phyloP scores from a whole-genome alignment of 2,329 filamentous ascomycete genomes.

The Epichloe bromicola region DNA sequence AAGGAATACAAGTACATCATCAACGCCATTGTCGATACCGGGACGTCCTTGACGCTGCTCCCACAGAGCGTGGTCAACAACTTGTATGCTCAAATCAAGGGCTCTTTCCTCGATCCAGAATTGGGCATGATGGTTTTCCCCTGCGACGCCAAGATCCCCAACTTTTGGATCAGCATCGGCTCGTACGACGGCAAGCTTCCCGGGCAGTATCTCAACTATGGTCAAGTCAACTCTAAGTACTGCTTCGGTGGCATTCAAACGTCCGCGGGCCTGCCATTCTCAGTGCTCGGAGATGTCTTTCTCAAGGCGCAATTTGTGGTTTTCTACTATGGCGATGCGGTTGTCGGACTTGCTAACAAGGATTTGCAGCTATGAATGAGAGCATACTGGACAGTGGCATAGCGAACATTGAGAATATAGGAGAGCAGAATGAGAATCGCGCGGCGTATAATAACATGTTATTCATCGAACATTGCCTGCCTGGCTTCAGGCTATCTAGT shows the following conservation, averaged over 20 bases:
- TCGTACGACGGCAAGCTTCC: slow-evolving; percentile 22
- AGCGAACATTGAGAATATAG: too few species aligned
- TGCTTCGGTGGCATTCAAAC: slow-evolving; percentile 28
- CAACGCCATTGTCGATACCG: slow-evolving; percentile 54
- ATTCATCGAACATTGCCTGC: too few species aligned
- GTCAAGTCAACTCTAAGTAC: slow-evolving; percentile 10
- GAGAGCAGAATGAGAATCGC: too few species aligned
- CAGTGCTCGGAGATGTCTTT: slow-evolving; percentile 28
- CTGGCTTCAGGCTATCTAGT: too few species aligned
- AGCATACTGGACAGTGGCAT: background rate
- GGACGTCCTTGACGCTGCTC: slow-evolving; percentile 52
- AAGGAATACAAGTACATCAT: slow-evolving; percentile 5
- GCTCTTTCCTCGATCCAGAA: slow-evolving; percentile 30
- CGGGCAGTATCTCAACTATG: slow-evolving; percentile 26
- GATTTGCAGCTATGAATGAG: background rate
- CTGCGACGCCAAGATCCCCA: slow-evolving; percentile 38
- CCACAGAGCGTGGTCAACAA: slow-evolving; percentile 36
- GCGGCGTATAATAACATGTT: too few species aligned
- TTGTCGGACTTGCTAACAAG: slow-evolving; percentile 29
- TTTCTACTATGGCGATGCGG: slow-evolving; percentile 20
- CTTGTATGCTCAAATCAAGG: slow-evolving; percentile 47
- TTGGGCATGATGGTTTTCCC: slow-evolving; percentile 46
- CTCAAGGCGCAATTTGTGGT: slow-evolving; percentile 33
- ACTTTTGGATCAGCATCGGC: slow-evolving; percentile 24
- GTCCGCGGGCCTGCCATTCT: slow-evolving; percentile 22